Evolutionary conservation across 2,329 filamentous ascomycete genomes (phyloP), one percentile per base, ranked within the genome.

Genomic region (Harringtonia aguacate): DNA sequence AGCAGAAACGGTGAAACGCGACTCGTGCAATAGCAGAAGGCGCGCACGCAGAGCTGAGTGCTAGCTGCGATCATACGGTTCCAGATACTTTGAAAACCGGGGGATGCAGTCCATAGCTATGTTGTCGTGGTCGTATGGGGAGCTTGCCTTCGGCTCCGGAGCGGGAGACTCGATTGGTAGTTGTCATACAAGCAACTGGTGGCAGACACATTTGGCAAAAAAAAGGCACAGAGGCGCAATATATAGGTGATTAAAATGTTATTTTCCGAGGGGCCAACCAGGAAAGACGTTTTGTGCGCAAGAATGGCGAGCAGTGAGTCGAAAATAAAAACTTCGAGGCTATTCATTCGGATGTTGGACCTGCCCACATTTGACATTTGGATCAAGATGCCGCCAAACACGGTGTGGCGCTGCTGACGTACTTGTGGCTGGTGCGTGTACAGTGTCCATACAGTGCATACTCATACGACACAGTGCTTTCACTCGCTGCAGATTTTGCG

Each of bases 41-140:
- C 13, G 8, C 3, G 15, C 17, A n/a, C n/a, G n/a, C 12, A 21
- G 8, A 15, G 37, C 14, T 12, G 17, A n/a, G 38, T 30, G 38
- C 51, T 50, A 50, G 44, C 49, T 50, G 22, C 42, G 48, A 46
- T 53, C 51, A 49, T 49, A 45, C 42, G 42, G 39, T 48, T 43
- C 42, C 43, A 41, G 39, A 40, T 36, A 36, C 40, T 33, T 24
- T 30, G 24, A 21, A 13, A 43, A 20, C 20, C 33, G 37, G 30
- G 34, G 36, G 36, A 44, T 44, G 41, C 47, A 46, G 49, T 49
- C 51, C 51, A 53, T 53, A 46, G 41, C 49, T 48, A 24, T 44
- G 28, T 31, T 38, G 41, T 36, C 27, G 41, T 17, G 44, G 36
- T 17, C 28, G 41, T 34, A 18, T 18, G 40, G 14, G 33, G 30